Evolutionary conservation across 2,329 filamentous ascomycete genomes (phyloP).

Genomic region (Paecilomyces variotii): DNA sequence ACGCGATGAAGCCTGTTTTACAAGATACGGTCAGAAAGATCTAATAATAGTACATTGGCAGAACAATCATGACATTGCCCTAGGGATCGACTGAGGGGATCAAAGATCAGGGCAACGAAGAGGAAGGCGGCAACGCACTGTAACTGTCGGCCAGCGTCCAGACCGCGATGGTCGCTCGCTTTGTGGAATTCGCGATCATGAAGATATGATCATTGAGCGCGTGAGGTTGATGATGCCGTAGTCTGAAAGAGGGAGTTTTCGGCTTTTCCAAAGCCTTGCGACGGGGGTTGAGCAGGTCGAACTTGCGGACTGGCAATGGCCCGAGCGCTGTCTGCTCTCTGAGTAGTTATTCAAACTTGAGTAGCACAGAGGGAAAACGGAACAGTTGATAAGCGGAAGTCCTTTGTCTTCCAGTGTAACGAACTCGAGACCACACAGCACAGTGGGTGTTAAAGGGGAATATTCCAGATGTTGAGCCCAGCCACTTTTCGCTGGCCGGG

Average conservation of each 20-base stretch:
- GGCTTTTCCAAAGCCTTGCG: neutral
- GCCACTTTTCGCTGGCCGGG: neutral
- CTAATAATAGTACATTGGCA: neutral
- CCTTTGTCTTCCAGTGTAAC: neutral
- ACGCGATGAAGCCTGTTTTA: slow-evolving; percentile 25
- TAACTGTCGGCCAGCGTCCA: slow-evolving; percentile 31
- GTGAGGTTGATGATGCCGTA: neutral
- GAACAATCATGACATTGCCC: slow-evolving; percentile 3
- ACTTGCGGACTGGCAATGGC: neutral
- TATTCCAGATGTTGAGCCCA: neutral
- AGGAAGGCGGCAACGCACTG: slow-evolving; percentile 20
- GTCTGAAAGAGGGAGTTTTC: neutral
- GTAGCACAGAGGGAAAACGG: neutral
- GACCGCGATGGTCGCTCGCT: slow-evolving; percentile 31
- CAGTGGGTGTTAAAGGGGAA: neutral
- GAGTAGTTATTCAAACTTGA: neutral
- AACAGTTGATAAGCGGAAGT: neutral
- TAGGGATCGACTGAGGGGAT: slow-evolving; percentile 10
- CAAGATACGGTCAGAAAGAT: slow-evolving; percentile 7
- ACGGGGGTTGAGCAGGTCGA: neutral
- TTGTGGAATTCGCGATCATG: slow-evolving; percentile 32
- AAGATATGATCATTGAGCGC: slow-evolving; percentile 20
- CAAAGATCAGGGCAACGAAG: neutral
- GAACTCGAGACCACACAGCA: neutral
- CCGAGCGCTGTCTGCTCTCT: neutral